Evolutionary conservation across 176 grass and related monocot species (phyloP), one percentile per base, ranked within the genome.

Genomic region (Eleusine indica): DNA sequence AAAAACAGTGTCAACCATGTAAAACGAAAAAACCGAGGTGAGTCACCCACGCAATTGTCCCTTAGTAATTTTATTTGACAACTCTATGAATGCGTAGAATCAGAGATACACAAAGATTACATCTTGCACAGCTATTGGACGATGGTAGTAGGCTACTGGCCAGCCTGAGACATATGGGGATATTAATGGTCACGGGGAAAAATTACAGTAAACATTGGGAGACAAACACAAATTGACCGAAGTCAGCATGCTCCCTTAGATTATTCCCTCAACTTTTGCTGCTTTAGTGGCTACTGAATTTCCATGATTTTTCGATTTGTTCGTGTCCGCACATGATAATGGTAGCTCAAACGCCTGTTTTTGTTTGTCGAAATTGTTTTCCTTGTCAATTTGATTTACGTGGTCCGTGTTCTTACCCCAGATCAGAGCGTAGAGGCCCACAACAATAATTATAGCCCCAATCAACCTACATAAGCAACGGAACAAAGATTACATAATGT

Each of bases 391-490:
- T 65, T 64, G 35, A 40, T 38, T 47, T 4, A 85, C 40, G 44
- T 87, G 81, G 10, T 93, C 91, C 62, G 87, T 90, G 82, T 79
- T 91, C 91, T 94, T 97, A 18, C 94, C 91, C 94, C 91, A 94
- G 8, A 97, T 97, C 17, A 97, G 91, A 46, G 78, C 43, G 66
- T 97, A 97, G 19, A 97, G 87, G 4, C 94, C 91, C 29, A 84
- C 5, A 66, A 91, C 88, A 84, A 97, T 92, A 21, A 97, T 75
- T 40, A 71, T 53, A 57, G 94, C 94, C 16, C 91, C 94, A 63
- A 88, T 76, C 42, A 91, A 10, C 85, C 94, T 97, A 80, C 38
- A 66, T 57, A 63, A 9, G 21, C 22, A 48, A 28, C 18, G 2
- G 9, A 61, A 77, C 13, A 82, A 77, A 77, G 22, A 46, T 78